A percentile compares a stretch with the other conserved stretches of the same genome.
Conservation (phyloP, 75 land plant genomes). For the Larix kaempferi region DNA sequence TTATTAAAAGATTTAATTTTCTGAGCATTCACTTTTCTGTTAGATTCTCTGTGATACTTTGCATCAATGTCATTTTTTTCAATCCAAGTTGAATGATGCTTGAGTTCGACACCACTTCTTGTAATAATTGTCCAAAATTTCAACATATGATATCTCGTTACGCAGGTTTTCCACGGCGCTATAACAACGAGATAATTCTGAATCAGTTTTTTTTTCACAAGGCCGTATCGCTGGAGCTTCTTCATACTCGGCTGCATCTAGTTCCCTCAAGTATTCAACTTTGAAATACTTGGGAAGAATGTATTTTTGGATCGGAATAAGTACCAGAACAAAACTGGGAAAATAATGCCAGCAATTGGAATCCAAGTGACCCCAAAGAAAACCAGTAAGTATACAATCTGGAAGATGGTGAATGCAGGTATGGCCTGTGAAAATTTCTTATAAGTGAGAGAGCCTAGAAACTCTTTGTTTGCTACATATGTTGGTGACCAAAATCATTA, state of each 20-base stretch:
- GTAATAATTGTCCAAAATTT: neutral
- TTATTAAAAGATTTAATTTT: no score
- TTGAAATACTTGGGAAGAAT: conserved; percentile 32
- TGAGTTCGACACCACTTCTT: neutral
- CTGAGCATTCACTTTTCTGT: no score
- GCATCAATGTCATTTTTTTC: no score
- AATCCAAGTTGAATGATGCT: neutral
- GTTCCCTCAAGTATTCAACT: conserved; percentile 31
- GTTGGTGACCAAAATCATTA: no score
- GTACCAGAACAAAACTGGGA: conserved; percentile 29
- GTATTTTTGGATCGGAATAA: conserved; percentile 34
- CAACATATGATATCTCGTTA: neutral
- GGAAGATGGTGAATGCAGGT: conserved; percentile 27
- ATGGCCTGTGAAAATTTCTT: no score
- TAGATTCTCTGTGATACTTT: no score
- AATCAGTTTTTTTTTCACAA: neutral
- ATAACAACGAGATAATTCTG: neutral
- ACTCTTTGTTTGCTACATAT: no score
- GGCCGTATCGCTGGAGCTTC: conserved; percentile 31
- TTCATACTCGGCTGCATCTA: conserved; percentile 45
- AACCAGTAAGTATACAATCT: conserved; percentile 22
- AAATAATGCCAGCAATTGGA: conserved; percentile 38
- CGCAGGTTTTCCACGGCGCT: neutral
- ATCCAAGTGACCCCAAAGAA: conserved; percentile 49
- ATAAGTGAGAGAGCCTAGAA: no score